Evolutionary conservation across 2,329 filamentous ascomycete species (phyloP).

Genomic region (Calonectria henricotiae): DNA sequence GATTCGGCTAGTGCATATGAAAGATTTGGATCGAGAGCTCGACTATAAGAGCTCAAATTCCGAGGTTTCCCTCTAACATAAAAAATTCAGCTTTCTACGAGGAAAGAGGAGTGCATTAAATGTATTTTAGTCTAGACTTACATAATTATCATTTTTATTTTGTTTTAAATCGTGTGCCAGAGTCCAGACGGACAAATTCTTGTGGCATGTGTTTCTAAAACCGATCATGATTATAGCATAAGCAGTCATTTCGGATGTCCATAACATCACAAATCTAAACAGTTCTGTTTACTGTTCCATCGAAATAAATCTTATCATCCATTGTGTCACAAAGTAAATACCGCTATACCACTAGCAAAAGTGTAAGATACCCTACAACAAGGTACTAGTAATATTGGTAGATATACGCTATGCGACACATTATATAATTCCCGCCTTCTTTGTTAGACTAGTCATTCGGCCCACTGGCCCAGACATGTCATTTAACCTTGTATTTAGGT

Average conservation of each 20-base stretch:
- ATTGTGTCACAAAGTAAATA: too few relatives aligned
- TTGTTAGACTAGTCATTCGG: background rate
- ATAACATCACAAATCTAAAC: background rate
- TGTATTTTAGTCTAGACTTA: background rate
- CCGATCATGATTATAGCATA: background rate
- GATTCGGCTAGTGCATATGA: slow-evolving; percentile 54
- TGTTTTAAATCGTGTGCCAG: background rate
- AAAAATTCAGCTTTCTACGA: background rate
- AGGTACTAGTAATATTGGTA: too few relatives aligned
- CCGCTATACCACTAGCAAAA: too few relatives aligned
- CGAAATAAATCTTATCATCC: background rate
- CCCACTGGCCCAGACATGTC: background rate
- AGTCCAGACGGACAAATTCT: background rate
- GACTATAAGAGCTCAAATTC: slow-evolving; percentile 41
- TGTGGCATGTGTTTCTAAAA: too few relatives aligned
- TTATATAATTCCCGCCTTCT: background rate
- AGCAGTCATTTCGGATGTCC: background rate
- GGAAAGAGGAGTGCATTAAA: background rate
- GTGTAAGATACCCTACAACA: too few relatives aligned
- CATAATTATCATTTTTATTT: background rate
- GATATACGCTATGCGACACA: background rate
- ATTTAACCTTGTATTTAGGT: background rate
- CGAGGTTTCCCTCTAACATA: slow-evolving; percentile 44
- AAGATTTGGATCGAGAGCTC: slow-evolving; percentile 45
- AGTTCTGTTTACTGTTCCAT: background rate